Percentiles rank a stretch among this genome's conserved stretches.
phyloP scores from a whole-genome alignment of 495 filamentous ascomycete species.

The Hypoxylon trugodes region DNA sequence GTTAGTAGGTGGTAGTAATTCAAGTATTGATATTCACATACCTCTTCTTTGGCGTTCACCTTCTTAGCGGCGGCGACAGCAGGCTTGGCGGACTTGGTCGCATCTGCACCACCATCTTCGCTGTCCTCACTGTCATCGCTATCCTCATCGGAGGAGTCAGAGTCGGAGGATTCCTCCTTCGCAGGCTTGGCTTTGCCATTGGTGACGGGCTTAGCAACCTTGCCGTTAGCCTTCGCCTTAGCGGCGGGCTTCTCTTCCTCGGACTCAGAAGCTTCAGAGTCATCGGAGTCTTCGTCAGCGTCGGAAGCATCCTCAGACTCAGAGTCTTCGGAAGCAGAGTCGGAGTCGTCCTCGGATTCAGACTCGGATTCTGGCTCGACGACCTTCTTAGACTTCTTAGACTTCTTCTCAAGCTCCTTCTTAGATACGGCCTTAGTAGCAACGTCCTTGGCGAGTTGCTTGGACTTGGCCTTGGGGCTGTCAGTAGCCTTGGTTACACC shows the following conservation, averaged over 20 bases:
- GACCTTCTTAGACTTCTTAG: conserved; percentile 61
- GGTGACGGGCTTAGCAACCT: conserved; percentile 20
- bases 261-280: conserved; percentile 45
- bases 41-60: conserved; percentile 56
- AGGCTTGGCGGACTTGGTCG: conserved; percentile 44
- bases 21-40: conserved; percentile 25
- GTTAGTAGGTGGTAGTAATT: conserved; percentile 7
- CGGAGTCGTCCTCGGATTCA: conserved; percentile 48
- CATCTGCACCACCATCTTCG: neutral
- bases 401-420: conserved; percentile 61
- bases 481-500: conserved; percentile 54
- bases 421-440: conserved; percentile 51
- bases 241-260: conserved; percentile 28
- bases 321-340: conserved; percentile 37
- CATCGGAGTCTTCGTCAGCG: conserved; percentile 45
- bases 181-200: conserved; percentile 33
- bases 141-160: conserved; percentile 49
- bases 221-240: conserved; percentile 23
- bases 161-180: conserved; percentile 45
- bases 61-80: conserved; percentile 53
- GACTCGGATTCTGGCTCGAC: conserved; percentile 50
- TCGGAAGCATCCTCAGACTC: conserved; percentile 46
- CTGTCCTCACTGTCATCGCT: conserved; percentile 29
- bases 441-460: conserved; percentile 58
- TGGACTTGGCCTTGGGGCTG: conserved; percentile 62